Percentiles rank a stretch among this genome's conserved stretches.
These are phyloP conservation scores for Graphium sp. DNA, from an alignment of 2,329 filamentous ascomycete species.

Conservation along the genomic window DNA sequence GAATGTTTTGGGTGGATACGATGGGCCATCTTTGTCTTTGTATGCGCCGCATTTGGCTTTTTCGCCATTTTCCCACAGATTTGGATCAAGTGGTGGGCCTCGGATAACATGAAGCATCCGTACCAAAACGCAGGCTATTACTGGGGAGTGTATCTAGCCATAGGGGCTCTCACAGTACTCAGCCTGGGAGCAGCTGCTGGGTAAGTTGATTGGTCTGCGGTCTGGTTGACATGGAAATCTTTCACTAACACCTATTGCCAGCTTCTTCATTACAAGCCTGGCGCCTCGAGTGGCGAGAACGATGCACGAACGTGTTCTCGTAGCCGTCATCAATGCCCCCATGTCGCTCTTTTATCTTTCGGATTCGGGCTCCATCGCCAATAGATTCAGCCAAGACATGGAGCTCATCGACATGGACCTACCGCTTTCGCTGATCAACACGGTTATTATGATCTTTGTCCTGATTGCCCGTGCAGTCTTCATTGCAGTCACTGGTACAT, in stretches of 20 bases:
- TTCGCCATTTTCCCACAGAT: too few species aligned
- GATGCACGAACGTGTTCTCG: conserved; percentile 15
- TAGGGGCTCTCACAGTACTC: too few species aligned
- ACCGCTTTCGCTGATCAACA: conserved; percentile 14
- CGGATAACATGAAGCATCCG: conserved; percentile 10
- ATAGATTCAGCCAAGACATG: conserved; percentile 27
- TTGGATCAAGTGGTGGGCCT: conserved; percentile 23
- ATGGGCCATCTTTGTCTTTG: too few species aligned
- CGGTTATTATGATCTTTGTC: conserved; percentile 3
- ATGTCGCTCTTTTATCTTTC: conserved; percentile 21
- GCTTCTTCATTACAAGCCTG: conserved; percentile 11
- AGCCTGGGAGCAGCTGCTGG: too few species aligned
- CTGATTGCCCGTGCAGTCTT: conserved; percentile 17
- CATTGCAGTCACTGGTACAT: conserved; percentile 23
- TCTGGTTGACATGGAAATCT: conserved; percentile 6
- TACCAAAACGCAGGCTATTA: too few species aligned
- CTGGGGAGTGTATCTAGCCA: conserved; percentile 14
- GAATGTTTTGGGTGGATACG: too few species aligned
- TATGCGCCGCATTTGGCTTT: too few species aligned
- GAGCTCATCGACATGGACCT: conserved; percentile 21
- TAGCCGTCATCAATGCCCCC: conserved; percentile 18
- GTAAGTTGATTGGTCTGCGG: conserved; percentile 9
- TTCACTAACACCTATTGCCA: conserved; percentile 7
- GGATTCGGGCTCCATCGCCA: conserved; percentile 21
- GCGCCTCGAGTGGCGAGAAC: conserved; percentile 12